Evolutionary conservation across 2,329 filamentous ascomycete species (phyloP), one percentile per base, ranked within the genome.

Genomic region (Tolypocladium pustulatum): DNA sequence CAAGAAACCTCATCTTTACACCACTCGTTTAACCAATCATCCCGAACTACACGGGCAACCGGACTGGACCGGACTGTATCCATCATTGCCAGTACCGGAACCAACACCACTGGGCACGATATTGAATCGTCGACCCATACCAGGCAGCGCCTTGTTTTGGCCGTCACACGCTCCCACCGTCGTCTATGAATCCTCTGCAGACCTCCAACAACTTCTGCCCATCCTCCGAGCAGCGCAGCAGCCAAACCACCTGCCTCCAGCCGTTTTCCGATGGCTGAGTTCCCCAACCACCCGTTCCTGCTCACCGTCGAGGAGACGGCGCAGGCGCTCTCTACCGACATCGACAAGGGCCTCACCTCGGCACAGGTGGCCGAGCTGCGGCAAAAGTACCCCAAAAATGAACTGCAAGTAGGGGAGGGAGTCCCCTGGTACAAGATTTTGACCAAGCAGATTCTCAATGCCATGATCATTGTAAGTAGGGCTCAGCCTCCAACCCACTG

Each of bases 401-500:
- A 90, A 67, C 78, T 91, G 25, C 83, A 90, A 52, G 82, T 89
- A 25, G 85, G 80, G 25, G 84, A 81, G 34, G 82, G 82, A 34
- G 85, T 91, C 54, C 82, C 81, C 68, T 80, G 85, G 87, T 77
- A 85, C 66, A 91, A 86, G 65, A 89, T 91, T 49, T 74, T 91
- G 54, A 75, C 88, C 59, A 86, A 87, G 65, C 88, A 91, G 70
- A 72, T 90, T 27, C 82, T 85, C 68, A 91, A 91, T 76, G 88
- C 88, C 59, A 90, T 91, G 88, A 88, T 88, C 59, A 72, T 91
- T 66, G 83, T 84, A 73, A 64, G 81, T 75, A 9, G 32, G 8
- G 27, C 3, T 27, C 5, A 40, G n/a, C 27, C 57, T 30, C 12
- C 25, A 30, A 20, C 13, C 20, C 20, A 8, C n/a, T 17, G 34